Evolutionary conservation across 164 flowering plant genomes (phyloP).

Genomic region (Liquidambar formosana): DNA sequence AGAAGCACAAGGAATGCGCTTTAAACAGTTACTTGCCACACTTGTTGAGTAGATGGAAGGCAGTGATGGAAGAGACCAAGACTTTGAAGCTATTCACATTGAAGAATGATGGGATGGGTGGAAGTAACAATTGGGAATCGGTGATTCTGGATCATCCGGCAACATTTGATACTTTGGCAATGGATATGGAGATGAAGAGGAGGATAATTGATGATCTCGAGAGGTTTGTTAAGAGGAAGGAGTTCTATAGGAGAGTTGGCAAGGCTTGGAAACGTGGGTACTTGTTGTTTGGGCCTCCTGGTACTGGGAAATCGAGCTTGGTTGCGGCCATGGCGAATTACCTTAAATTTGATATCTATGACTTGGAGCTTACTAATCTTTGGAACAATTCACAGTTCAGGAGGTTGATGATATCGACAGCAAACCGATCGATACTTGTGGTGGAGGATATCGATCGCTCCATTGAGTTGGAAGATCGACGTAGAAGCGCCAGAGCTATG

Average conservation of each 20-base stretch:
- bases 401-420: slow-evolving; percentile 29
- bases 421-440: slow-evolving; percentile 36
- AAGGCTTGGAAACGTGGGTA: slow-evolving; percentile 54
- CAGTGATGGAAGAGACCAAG: slow-evolving; percentile 21
- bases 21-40: slow-evolving; percentile 22
- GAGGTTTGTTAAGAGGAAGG: slow-evolving; percentile 33
- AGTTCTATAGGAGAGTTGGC: slow-evolving; percentile 39
- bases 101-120: not conserved
- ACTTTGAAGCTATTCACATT: slow-evolving; percentile 33
- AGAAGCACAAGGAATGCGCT: slow-evolving; percentile 30
- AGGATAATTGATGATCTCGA: slow-evolving; percentile 31
- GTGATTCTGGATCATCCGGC: slow-evolving; percentile 37
- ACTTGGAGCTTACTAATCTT: slow-evolving; percentile 33
- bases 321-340: slow-evolving; percentile 47
- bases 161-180: slow-evolving; percentile 41
- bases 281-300: slow-evolving; percentile 44
- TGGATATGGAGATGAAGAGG: slow-evolving; percentile 32
- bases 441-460: slow-evolving; percentile 50
- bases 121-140: slow-evolving; percentile 24
- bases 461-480: slow-evolving; percentile 22
- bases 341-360: slow-evolving; percentile 39
- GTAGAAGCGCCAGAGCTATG: not conserved
- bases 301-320: slow-evolving; percentile 54
- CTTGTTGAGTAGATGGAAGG: slow-evolving; percentile 20
- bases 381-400: slow-evolving; percentile 29